phyloP scores from a whole-genome alignment of 2,329 filamentous ascomycete genomes.

The Alternaria ethzedia region DNA sequence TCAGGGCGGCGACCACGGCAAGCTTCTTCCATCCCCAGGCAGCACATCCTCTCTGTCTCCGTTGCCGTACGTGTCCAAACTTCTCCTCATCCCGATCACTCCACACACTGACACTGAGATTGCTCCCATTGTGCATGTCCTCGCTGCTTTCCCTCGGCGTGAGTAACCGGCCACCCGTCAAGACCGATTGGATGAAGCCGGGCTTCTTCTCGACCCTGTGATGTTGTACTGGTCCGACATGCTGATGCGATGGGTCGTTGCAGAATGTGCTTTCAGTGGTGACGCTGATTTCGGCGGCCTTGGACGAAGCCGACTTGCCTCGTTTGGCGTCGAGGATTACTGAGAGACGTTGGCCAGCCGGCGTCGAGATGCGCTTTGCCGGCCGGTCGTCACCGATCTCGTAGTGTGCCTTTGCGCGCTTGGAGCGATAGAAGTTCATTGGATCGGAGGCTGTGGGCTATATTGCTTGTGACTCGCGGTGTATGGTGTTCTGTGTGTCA shows the following conservation, averaged over 20 bases:
- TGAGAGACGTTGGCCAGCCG: slow-evolving; percentile 51
- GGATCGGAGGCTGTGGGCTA: background rate
- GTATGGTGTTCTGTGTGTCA: background rate
- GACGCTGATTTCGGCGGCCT: slow-evolving; percentile 29
- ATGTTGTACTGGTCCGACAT: slow-evolving; percentile 29
- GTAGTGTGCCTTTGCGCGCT: slow-evolving; percentile 31
- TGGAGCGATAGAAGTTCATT: slow-evolving; percentile 38
- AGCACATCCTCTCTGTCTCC: slow-evolving; percentile 22
- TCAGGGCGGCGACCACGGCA: slow-evolving; percentile 40
- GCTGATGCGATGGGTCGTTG: slow-evolving; percentile 34
- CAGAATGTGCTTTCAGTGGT: slow-evolving; percentile 39
- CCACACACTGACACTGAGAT: slow-evolving; percentile 47
- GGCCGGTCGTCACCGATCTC: slow-evolving; percentile 36
- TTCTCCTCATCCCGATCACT: slow-evolving; percentile 44
- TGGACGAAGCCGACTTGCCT: slow-evolving; percentile 24
- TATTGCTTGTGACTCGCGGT: background rate
- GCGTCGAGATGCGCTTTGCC: slow-evolving; percentile 51
- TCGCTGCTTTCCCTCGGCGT: slow-evolving; percentile 41
- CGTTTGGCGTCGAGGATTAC: slow-evolving; percentile 46
- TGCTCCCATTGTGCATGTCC: slow-evolving; percentile 31
- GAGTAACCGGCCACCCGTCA: slow-evolving; percentile 31
- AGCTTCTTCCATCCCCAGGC: slow-evolving; percentile 51
- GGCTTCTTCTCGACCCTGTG: slow-evolving; percentile 21
- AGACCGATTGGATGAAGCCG: slow-evolving; percentile 23
- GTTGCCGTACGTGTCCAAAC: slow-evolving; percentile 33